These are phyloP conservation scores for Mercurialis annua DNA, from an alignment of 345 rosid species.

Conservation along the genomic window DNA sequence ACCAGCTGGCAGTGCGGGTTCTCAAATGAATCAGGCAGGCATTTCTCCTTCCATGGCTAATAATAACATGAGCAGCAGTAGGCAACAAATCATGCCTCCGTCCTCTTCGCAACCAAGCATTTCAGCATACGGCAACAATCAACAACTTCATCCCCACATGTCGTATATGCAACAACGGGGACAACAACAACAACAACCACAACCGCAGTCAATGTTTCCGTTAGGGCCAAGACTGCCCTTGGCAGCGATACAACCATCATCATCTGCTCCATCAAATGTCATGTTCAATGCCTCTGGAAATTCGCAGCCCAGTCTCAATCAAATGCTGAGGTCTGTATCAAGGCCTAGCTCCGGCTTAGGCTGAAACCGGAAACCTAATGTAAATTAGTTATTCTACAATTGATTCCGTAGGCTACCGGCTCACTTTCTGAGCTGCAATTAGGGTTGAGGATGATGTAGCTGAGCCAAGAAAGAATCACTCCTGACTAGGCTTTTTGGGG, in stretches of 20 bases:
- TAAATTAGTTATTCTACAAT: slow-evolving; percentile 5
- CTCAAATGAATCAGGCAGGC: slow-evolving; percentile 48
- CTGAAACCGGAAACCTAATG: slow-evolving; percentile 21
- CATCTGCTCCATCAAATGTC: slow-evolving; percentile 49
- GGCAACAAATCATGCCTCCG: slow-evolving; percentile 53
- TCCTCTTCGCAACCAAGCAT: slow-evolving; percentile 61
- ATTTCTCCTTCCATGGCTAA: slow-evolving; percentile 51
- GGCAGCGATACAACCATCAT: slow-evolving; percentile 62
- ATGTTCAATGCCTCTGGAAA: slow-evolving; percentile 50
- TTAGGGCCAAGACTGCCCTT: slow-evolving; percentile 76
- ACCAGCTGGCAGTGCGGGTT: slow-evolving; percentile 45
- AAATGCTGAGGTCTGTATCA: slow-evolving; percentile 59
- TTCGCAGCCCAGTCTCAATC: slow-evolving; percentile 51
- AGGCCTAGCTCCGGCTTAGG: slow-evolving; percentile 66
- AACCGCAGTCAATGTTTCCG: slow-evolving; percentile 50
- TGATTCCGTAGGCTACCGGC: slow-evolving; percentile 9
- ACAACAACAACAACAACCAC: slow-evolving; percentile 50
- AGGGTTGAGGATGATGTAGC: not conserved
- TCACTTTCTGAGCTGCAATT: slow-evolving; percentile 13
- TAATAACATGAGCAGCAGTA: slow-evolving; percentile 42
- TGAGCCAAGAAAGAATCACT: not conserved
- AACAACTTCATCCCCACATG: slow-evolving; percentile 65
- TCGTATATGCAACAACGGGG: slow-evolving; percentile 75
- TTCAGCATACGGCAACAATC: slow-evolving; percentile 55
- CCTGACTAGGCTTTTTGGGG: slow-evolving; percentile 2